phyloP scores from a whole-genome alignment of 2,329 filamentous ascomycete species.

The Pleomassaria siparia region DNA sequence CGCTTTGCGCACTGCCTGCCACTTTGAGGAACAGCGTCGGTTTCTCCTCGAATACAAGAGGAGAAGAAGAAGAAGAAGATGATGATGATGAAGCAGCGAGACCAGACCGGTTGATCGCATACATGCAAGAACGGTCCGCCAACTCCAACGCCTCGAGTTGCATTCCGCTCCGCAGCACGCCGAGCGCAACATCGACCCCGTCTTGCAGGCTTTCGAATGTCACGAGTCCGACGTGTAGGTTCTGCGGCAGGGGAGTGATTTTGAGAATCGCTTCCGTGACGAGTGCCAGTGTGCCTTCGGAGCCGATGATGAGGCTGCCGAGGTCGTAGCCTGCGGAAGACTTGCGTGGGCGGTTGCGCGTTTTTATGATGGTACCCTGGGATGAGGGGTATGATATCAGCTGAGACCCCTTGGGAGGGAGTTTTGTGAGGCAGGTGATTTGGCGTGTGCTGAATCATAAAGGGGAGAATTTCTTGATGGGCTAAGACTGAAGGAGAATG shows the following conservation, averaged over 20 bases:
- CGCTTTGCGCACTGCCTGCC: conserved; percentile 62
- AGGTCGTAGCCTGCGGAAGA: conserved; percentile 89
- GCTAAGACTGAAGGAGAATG: no score
- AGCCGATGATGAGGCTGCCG: conserved; percentile 83
- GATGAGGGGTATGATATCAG: no score
- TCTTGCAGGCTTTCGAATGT: conserved; percentile 65
- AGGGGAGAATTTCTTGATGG: no score
- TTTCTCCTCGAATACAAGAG: conserved; percentile 65
- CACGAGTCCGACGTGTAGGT: conserved; percentile 73
- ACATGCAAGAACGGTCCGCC: conserved; percentile 83
- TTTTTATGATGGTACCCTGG: conserved; percentile 87
- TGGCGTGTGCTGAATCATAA: no score
- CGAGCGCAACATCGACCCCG: conserved; percentile 74
- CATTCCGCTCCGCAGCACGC: conserved; percentile 74
- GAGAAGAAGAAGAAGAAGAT: no score
- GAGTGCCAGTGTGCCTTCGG: conserved; percentile 85
- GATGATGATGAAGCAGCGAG: no score
- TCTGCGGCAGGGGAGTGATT: conserved; percentile 74
- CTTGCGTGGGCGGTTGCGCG: conserved; percentile 81
- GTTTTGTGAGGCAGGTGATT: no score
- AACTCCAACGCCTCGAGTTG: conserved; percentile 89
- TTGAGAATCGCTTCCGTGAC: conserved; percentile 89
- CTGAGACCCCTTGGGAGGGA: no score
- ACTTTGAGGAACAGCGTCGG: conserved; percentile 78
- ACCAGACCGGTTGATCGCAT: conserved; percentile 65